Percentiles rank a stretch among this genome's conserved stretches.
Conservation (phyloP, 441 rosid genomes). For the Populus hybrid region DNA sequence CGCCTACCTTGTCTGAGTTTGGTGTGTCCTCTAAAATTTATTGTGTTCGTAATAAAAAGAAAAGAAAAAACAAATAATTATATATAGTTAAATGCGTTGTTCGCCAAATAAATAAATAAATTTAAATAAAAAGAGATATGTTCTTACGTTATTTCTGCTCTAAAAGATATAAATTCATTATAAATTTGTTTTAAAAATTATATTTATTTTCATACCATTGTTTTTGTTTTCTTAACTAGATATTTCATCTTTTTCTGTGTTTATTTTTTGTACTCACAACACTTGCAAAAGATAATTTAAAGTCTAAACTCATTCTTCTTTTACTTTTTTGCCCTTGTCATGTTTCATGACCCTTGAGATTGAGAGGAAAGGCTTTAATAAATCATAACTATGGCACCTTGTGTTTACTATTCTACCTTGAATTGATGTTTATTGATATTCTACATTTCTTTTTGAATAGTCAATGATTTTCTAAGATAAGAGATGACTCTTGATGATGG, state of each 20-base stretch:
- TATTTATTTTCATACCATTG: no score
- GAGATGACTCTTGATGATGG: no score
- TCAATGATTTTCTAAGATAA: neutral
- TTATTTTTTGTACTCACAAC: neutral
- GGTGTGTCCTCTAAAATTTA: neutral
- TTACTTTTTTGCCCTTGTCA: neutral
- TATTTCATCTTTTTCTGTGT: no score
- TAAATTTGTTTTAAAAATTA: no score
- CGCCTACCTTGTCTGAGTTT: slow-evolving; percentile 10
- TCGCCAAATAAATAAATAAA: neutral
- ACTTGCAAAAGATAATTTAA: no score
- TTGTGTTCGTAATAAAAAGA: neutral
- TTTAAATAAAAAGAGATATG: no score
- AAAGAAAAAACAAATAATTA: neutral
- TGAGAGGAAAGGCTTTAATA: neutral
- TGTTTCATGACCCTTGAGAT: neutral
- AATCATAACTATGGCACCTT: neutral
- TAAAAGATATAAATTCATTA: neutral
- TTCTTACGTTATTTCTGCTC: neutral
- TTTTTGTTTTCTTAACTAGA: no score
- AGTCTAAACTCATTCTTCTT: neutral
- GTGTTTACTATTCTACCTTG: neutral
- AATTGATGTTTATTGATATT: neutral
- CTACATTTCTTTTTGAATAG: neutral
- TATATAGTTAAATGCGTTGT: neutral